phyloP scores from a whole-genome alignment of 805 yeast genomes.

The Metschnikowia shivogae region DNA sequence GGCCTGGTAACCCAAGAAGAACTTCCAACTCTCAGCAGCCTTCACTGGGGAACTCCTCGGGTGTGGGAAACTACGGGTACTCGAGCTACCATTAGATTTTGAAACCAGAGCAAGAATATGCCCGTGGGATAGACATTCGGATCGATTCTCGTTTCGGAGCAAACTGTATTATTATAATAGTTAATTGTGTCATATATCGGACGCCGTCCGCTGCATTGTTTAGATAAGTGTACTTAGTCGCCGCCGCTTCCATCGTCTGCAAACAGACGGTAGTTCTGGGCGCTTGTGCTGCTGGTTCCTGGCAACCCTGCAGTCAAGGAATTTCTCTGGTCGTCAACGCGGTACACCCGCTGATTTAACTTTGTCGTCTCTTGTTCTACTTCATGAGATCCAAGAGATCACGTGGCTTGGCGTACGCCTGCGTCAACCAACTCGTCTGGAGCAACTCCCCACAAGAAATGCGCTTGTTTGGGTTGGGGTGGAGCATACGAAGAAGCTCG shows the following conservation, averaged over 20 bases:
- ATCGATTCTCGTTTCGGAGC: neutral
- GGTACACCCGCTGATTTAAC: too few relatives aligned
- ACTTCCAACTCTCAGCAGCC: slow-evolving; percentile 28
- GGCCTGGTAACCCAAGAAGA: slow-evolving; percentile 48
- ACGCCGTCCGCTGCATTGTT: slow-evolving; percentile 2
- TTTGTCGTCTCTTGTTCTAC: slow-evolving; percentile 1
- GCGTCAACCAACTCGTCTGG: slow-evolving; percentile 34
- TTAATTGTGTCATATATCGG: slow-evolving; percentile 5
- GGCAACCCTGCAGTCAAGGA: too few relatives aligned
- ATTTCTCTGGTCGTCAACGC: too few relatives aligned
- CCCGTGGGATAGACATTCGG: too few relatives aligned
- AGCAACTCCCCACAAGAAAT: slow-evolving; percentile 21
- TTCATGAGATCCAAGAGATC: slow-evolving; percentile 25
- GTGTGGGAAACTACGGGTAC: slow-evolving; percentile 36
- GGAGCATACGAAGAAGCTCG: slow-evolving; percentile 29
- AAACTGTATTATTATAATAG: slow-evolving; percentile 3
- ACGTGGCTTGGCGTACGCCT: slow-evolving; percentile 37
- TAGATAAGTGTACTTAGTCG: neutral
- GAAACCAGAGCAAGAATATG: too few relatives aligned
- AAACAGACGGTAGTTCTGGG: too few relatives aligned
- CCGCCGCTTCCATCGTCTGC: neutral
- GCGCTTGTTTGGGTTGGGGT: slow-evolving; percentile 29
- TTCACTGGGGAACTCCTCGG: slow-evolving; percentile 14
- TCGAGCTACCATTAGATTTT: slow-evolving; percentile 26
- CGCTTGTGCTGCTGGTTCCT: too few relatives aligned